Base-by-base conservation (phyloP, 2,329 filamentous ascomycete species). In the Aspergillus hortae region DNA sequence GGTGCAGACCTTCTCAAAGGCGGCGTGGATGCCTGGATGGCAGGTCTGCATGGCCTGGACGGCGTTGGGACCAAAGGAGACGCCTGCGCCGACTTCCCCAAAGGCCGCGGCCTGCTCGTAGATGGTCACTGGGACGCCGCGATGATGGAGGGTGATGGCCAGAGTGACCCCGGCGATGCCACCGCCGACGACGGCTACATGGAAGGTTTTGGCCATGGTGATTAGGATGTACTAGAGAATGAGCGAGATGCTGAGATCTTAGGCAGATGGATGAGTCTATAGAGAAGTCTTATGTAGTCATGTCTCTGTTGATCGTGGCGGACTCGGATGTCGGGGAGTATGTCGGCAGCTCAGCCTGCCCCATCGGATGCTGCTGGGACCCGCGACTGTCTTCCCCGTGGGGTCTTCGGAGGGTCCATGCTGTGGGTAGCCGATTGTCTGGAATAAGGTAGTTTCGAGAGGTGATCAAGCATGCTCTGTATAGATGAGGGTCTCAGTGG, bases 71-170 rank as follows among this genome's bases (percentile, higher is more conserved):
- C 65, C 67, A 51, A 73, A 71, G 27, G 68, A 69, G 41, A 73
- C 68, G 1, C 69, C 69, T 2, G 70, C 69, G 6, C 70, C 70
- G 27, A 73, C 69, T 52, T 72, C 69, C 11, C 59, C 61, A 48
- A 73, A 73, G 17, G 70, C 63, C 1, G 58, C 48, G 3, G 70
- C 69, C 56, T 70, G 67, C 44, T 73, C 70, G 56, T 72, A 72
- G 25, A 71, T 58, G 19, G 64, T 63, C 12, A 70, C 56, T 6
- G 69, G 62, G 38, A 63, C 63, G 21, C 67, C 57, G 4, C 64
- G 64, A 49, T 61, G 56, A 33, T 72, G 63, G 2, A 72, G 60
- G 15, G 68, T 68, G 36, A 67, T 68, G 42, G 68, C 71, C 44
- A 72, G 57, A 4, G 68, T 61, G 56, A 74, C 63, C 30, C 71